These are phyloP conservation scores for Ogataea philodendri DNA, from an alignment of 805 yeast species.

Conservation along the genomic window DNA sequence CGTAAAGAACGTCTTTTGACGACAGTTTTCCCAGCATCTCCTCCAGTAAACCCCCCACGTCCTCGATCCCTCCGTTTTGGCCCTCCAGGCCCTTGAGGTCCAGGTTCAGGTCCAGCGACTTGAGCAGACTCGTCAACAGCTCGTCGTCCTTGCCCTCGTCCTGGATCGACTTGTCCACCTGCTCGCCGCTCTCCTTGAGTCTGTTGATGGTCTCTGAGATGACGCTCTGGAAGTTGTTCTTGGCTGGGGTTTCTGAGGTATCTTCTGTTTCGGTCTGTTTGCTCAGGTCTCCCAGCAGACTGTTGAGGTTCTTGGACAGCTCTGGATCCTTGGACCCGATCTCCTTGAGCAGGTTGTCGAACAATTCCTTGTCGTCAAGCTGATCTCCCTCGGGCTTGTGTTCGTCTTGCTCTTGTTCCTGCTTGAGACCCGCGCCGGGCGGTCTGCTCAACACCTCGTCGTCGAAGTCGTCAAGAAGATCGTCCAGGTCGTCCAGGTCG, in stretches of 20 bases:
- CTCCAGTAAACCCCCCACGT: conserved; percentile 54
- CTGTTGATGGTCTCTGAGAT: conserved; percentile 79
- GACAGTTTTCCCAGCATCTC: conserved; percentile 81
- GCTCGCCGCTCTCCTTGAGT: conserved; percentile 70
- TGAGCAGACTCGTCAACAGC: conserved; percentile 58
- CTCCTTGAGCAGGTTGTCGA: conserved; percentile 25
- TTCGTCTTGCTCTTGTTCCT: conserved; percentile 9
- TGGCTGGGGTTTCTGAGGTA: conserved; percentile 15
- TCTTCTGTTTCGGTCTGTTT: conserved; percentile 3
- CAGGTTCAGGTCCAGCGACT: conserved; percentile 54
- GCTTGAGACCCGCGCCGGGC: conserved; percentile 45
- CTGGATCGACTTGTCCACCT: conserved; percentile 58
- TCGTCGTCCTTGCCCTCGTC: conserved; percentile 42
- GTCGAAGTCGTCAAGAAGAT: conserved; percentile 80
- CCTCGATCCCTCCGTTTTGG: conserved; percentile 24
- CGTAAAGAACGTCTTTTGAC: conserved; percentile 81
- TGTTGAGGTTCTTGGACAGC: conserved; percentile 25
- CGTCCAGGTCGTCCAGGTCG: conserved; percentile 79
- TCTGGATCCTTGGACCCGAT: conserved; percentile 29
- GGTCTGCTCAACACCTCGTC: conserved; percentile 64
- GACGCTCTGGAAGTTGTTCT: conserved; percentile 60
- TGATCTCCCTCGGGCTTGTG: conserved; percentile 20
- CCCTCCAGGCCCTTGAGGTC: conserved; percentile 24
- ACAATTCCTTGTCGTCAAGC: conserved; percentile 24
- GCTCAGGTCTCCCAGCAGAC: conserved; percentile 24